Evolutionary conservation across 768 basidiomycete species (phyloP), one percentile per base, ranked within the genome.

Genomic region (Russula brevipes): DNA sequence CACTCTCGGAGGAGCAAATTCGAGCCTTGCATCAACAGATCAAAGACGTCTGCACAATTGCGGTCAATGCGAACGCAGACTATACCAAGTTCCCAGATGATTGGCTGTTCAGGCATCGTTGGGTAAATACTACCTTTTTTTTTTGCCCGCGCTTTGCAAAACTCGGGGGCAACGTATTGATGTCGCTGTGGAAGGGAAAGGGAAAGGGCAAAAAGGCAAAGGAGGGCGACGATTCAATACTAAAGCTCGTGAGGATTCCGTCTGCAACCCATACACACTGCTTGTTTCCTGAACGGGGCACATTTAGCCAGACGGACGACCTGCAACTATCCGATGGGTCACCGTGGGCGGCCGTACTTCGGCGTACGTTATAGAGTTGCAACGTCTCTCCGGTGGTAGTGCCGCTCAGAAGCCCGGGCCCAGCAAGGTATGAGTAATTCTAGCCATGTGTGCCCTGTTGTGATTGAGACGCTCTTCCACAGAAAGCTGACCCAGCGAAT

Each of bases 331-430:
- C 60, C 82, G 81, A 68, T 91, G 85, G 81, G 72, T 87, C 58
- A 88, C 84, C 5, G 86, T 92, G 8, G 88, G 87, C 17, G 88
- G 89, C 3, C 79, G 89, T 16, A 91, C 89, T 8, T 88, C 88
- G 3, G 89, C 89, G 14, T 86, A 80, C 67, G 84, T 91, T 8
- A 70, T 71, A 12, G 83, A 90, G 72, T 74, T 90, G 10, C 89
- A 90, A 71, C 69, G 71, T 35, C 70, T 76, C 10, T 35, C 46
- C 19, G 59, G 58, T 35, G 33, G 42, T 17, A 36, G 6, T 33
- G 39, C 44, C 2, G 19, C 58, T 33, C 51, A 57, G 35, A 45
- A 24, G 35, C 33, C 19, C 36, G 7, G 10, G 16, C 33, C 19
- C 36, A 10, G 10, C 11, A 46, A 49, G 44, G 58, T 55, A 49